Evolutionary conservation across 768 basidiomycete genomes (phyloP), one percentile per base, ranked within the genome.

Genomic region (Boletus huronensis): DNA sequence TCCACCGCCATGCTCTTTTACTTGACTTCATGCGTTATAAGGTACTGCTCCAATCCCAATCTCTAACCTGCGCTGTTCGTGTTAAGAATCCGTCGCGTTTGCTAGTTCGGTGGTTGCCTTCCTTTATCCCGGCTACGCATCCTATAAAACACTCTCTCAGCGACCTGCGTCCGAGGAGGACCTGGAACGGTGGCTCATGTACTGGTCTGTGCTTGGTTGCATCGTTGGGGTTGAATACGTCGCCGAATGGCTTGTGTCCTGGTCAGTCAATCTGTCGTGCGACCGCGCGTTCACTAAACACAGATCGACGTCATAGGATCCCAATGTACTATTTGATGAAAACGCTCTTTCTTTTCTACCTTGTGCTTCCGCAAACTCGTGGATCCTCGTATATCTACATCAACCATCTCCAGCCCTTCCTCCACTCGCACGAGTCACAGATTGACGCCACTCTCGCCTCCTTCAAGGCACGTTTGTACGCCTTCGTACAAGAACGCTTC

Each of bases 121-220:
- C 72, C 80, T 95, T 38, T 96, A 98, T 70, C 94, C 94, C 0
- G 90, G 88, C 23, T 98, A 98, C 73, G 90, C 93, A 29, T 94
- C 92, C n/a, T 98, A 95, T 77, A 98, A 98, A 77, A 85, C 90
- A 0, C 81, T 98, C 31, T 88, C 88, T 35, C 84, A 88, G 62
- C 79, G 91, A n/a, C 90, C 90, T 19, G 89, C 90, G 2, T 87
- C 86, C 0, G 90, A 92, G 63, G 81, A 79, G 48, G 91, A 93
- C 42, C 77, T 95, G 9, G 95, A 97, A 68, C 78, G 93, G 72
- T 97, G 95, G 93, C 79, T 98, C 50, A 95, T 93, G 90, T 98
- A 97, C 64, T 98, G 95, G 94, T 85, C 85, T n/a, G 88, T 90
- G 0, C 79, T 91, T 3, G 88, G 90, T 2, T 88, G 87, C 65